phyloP scores from a whole-genome alignment of 495 filamentous ascomycete genomes.

The Endocarpon pusillum region DNA sequence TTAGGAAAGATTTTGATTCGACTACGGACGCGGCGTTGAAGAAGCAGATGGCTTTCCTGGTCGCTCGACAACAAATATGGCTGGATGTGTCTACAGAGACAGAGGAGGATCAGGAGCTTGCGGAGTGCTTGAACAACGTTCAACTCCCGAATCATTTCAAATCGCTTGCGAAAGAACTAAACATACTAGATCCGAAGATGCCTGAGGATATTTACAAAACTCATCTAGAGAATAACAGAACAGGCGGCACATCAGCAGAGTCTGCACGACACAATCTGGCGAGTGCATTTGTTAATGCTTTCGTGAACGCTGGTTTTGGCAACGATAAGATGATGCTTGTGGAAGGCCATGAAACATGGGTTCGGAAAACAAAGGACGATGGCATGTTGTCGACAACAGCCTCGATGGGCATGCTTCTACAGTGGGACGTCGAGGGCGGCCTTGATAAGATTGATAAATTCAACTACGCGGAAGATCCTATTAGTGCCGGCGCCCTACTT shows the following conservation, averaged over 20 bases:
- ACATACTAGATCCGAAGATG: slow-evolving; percentile 89
- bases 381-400: slow-evolving; percentile 93
- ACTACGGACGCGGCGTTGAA: slow-evolving; percentile 68
- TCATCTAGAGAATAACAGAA: slow-evolving; percentile 85
- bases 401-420: slow-evolving; percentile 72
- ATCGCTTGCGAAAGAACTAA: slow-evolving; percentile 81
- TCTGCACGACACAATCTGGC: slow-evolving; percentile 92
- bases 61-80: slow-evolving; percentile 80
- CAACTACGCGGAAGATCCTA: slow-evolving; percentile 73
- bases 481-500: slow-evolving; percentile 77
- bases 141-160: slow-evolving; percentile 86
- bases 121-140: slow-evolving; percentile 71
- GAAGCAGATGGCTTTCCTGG: slow-evolving; percentile 88
- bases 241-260: slow-evolving; percentile 84
- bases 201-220: slow-evolving; percentile 99
- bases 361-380: slow-evolving; percentile 98
- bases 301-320: slow-evolving; percentile 89
- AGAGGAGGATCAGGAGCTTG: slow-evolving; percentile 52
- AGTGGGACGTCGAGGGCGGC: slow-evolving; percentile 81
- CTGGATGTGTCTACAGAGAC: slow-evolving; percentile 45
- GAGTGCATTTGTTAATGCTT: slow-evolving; percentile 89
- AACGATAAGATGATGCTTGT: slow-evolving; percentile 95
- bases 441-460: slow-evolving; percentile 87
- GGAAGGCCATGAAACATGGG: slow-evolving; percentile 68
- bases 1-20: slow-evolving; percentile 58